Percentiles rank a stretch among this genome's conserved stretches.
These are phyloP conservation scores for Macrolepiota dolichaula DNA, from an alignment of 768 basidiomycete genomes.

Conservation along the genomic window DNA sequence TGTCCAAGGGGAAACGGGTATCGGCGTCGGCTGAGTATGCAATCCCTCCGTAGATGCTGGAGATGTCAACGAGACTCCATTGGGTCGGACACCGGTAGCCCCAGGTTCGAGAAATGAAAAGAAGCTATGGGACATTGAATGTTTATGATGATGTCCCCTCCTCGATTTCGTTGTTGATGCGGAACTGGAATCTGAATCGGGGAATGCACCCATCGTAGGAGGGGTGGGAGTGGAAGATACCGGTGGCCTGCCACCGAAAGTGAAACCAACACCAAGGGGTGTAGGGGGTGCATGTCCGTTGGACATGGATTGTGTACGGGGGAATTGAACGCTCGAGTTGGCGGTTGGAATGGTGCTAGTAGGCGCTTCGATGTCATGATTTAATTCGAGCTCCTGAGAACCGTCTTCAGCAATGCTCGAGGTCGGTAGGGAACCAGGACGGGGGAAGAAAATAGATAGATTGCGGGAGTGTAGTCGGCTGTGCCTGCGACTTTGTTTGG, in stretches of 20 bases:
- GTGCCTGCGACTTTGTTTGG: slow-evolving; percentile 43
- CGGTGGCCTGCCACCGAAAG: slow-evolving; percentile 57
- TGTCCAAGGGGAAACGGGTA: slow-evolving; percentile 67
- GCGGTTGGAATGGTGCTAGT: slow-evolving; percentile 44
- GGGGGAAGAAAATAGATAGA: slow-evolving; percentile 87
- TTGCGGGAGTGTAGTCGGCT: slow-evolving; percentile 86
- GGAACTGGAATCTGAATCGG: slow-evolving; percentile 13
- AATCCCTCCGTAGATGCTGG: slow-evolving; percentile 30
- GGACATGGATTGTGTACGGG: slow-evolving; percentile 29
- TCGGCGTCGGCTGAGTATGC: slow-evolving; percentile 57
- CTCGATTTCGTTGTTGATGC: slow-evolving; percentile 35
- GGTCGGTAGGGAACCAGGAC: slow-evolving; percentile 60
- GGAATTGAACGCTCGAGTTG: slow-evolving; percentile 33
- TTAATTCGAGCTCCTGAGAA: slow-evolving; percentile 45
- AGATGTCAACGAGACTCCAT: neutral
- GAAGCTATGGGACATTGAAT: slow-evolving; percentile 91
- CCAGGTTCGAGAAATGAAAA: slow-evolving; percentile 91
- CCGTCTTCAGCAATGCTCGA: slow-evolving; percentile 70
- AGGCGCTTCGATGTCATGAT: slow-evolving; percentile 43
- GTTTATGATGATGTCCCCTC: slow-evolving; percentile 88
- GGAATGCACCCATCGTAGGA: slow-evolving; percentile 23
- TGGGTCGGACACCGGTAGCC: slow-evolving; percentile 20
- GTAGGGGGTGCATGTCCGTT: slow-evolving; percentile 25
- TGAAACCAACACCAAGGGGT: slow-evolving; percentile 54
- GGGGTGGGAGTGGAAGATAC: slow-evolving; percentile 25